A percentile compares a stretch with the other conserved stretches of the same genome.
phyloP scores from a whole-genome alignment of 2,329 filamentous ascomycete species.

The Tympanopsis confertula region DNA sequence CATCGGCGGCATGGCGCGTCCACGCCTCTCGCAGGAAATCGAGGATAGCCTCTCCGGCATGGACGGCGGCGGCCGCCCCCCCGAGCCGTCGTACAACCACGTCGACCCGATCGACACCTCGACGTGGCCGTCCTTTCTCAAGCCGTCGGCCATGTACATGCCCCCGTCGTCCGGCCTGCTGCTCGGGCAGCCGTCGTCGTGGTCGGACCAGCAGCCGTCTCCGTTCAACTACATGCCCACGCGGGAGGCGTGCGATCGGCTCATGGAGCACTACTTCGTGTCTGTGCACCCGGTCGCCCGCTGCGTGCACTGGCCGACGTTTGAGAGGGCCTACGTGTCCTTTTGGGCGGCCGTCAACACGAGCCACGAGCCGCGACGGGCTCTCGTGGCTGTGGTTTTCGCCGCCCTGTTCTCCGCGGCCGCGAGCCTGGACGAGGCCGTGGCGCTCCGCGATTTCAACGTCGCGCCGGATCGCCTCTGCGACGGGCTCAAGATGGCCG shows the following conservation, averaged over 20 bases:
- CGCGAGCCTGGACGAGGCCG: constrained; percentile 49
- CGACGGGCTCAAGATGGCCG: constrained; percentile 50
- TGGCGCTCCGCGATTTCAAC: constrained; percentile 38
- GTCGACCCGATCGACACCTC: not conserved
- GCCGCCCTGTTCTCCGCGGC: constrained; percentile 58
- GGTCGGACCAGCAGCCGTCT: constrained; percentile 30
- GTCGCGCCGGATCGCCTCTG: constrained; percentile 44
- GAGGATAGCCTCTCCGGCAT: constrained; percentile 8
- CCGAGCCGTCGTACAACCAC: constrained; percentile 7
- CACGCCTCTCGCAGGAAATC: constrained; percentile 61
- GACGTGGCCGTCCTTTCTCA: constrained; percentile 40
- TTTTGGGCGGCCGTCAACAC: constrained; percentile 54
- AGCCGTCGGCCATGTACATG: constrained; percentile 54
- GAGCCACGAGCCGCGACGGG: constrained; percentile 49
- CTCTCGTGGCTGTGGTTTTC: constrained; percentile 59
- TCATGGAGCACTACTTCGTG: constrained; percentile 56
- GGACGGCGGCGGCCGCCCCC: not conserved
- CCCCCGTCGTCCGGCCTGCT: constrained; percentile 57
- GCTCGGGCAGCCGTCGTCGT: constrained; percentile 47
- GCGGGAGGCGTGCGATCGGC: constrained; percentile 40
- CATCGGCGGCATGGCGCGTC: constrained; percentile 61
- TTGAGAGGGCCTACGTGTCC: constrained; percentile 48
- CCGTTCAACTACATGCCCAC: constrained; percentile 51
- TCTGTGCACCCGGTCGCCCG: constrained; percentile 58
- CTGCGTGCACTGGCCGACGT: constrained; percentile 56